Base-by-base conservation (phyloP, 139 green algal species). In the Ettlia oleoabundans region DNA sequence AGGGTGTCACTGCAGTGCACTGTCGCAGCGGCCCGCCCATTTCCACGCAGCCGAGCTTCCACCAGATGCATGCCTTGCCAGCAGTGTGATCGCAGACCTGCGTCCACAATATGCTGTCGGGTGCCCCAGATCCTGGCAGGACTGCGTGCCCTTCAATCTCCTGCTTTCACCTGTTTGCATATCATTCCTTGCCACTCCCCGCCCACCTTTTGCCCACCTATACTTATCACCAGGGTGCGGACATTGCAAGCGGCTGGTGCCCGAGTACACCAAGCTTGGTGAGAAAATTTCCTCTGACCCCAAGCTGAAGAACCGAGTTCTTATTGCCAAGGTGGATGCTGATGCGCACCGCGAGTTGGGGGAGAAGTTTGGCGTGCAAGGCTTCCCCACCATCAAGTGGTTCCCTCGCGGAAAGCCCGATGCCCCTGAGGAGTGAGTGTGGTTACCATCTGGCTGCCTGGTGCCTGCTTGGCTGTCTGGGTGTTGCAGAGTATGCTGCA, bases 301-400 rank as follows among this genome's bases (percentile, higher is more conserved):
- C 42, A 89, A 85, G 78, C 88, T 97, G 5, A 92, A 87, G 47
- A 87, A 72, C 83, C 79, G 89, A 1, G 93, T 98, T 2, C 88
- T 96, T 2, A 88, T 98, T 40, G 94, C 90, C 33, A 85, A 96
- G 93, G 93, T 96, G 22, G 85, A 98, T 69, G 94, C 94, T 21
- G 94, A 97, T 53, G 76, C 81, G 8, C 94, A 98, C 80, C 86
- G 90, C 28, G 71, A 51, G 0, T 58, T 98, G 52, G 94, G 94
- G 26, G 85, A 92, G 69, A 80, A 78, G 24, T 98, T 95, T 86
- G 93, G 82, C 21, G 93, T 98, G 18, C 33, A 66, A 15, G 94
- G 94, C 71, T 98, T 98, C 85, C 94, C 94, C 75, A 98, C 94
- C 43, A 70, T 98, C 88, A 96, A 96, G 40, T 81, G 75, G 75